Evolutionary conservation across 1,284 basidiomycete genomes (phyloP), one percentile per base, ranked within the genome.

Genomic region (Wallemia mellicola): DNA sequence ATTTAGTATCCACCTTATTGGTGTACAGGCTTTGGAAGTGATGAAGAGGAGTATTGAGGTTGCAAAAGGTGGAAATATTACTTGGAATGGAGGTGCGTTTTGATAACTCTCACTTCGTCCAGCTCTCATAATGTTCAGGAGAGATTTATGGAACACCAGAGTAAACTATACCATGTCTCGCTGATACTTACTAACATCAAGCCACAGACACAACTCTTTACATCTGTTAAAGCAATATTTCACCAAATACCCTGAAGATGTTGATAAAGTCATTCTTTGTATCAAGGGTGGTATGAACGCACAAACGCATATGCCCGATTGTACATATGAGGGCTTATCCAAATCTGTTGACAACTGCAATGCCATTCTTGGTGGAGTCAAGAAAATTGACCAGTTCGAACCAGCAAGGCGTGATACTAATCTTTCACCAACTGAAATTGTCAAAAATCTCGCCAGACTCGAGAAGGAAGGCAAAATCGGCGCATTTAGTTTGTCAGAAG

Each of bases 221-320:
- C 69, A 74, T 62, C 65, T 75, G 2, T 59, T 76, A 24, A 65
- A 71, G 2, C 68, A 72, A 22, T 76, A 75, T 65, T 75, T 72
- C 63, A 70, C 71, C 24, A 71, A 71, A 59, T 74, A 79, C 65
- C 78, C 78, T 0, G 73, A 75, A 59, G 76, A 77, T 65, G 72
- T 70, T 11, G 73, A 75, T 28, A 75, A 72, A 65, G 70, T 75
- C 15, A 71, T 76, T 61, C 67, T 79, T 24, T 75, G 69, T n/a
- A 66, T 72, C 61, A 72, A 77, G 69, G 76, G 77, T 9, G 76
- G 74, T 2, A 33, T 66, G 1, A 60, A 64, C 17, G 60, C 63
- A 24, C 11, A 60, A 25, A 15, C 25, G 24, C 1, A 63, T 64
- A 5, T 3, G 3, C 58, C 63, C 1, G 63, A 64, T 57, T 57